These are phyloP conservation scores for Coniochaeta prunicola DNA, from an alignment of 2,329 filamentous ascomycete genomes.

Conservation along the genomic window DNA sequence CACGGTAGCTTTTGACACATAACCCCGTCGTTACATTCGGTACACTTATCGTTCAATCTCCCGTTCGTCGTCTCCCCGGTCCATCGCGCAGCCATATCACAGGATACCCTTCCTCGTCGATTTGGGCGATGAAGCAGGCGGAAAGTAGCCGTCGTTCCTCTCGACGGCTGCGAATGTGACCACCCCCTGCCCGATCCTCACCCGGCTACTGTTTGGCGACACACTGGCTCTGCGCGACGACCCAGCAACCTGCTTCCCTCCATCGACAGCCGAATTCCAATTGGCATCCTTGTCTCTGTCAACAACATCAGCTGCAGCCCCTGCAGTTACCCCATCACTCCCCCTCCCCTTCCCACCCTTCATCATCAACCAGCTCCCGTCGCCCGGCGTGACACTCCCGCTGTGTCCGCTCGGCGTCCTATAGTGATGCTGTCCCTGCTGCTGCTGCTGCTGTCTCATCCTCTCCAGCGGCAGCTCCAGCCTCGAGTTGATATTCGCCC, in stretches of 20 bases:
- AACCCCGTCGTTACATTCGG: neutral
- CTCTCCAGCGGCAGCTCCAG: slow-evolving; percentile 40
- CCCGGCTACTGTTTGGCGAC: slow-evolving; percentile 40
- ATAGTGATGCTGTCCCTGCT: slow-evolving; percentile 29
- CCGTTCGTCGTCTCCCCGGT: too few species aligned
- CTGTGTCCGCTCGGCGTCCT: slow-evolving; percentile 31
- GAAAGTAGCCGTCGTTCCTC: slow-evolving; percentile 34
- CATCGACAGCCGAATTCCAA: slow-evolving; percentile 1
- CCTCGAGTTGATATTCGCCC: slow-evolving; percentile 45
- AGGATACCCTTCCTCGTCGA: slow-evolving; percentile 18
- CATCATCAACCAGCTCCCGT: slow-evolving; percentile 36
- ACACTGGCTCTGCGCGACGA: slow-evolving; percentile 18
- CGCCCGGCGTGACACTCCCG: slow-evolving; percentile 19
- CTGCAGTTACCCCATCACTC: neutral
- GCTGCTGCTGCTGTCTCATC: slow-evolving; percentile 6
- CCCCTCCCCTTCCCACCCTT: slow-evolving; percentile 20
- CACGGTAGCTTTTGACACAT: neutral
- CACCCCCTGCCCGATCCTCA: slow-evolving; percentile 37
- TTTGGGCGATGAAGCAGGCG: slow-evolving; percentile 24
- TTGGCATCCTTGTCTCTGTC: neutral
- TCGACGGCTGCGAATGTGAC: slow-evolving; percentile 21
- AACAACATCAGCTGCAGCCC: neutral
- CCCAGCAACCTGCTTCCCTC: slow-evolving; percentile 11
- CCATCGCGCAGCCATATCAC: neutral
- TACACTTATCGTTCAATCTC: neutral